Evolutionary conservation across 2,329 filamentous ascomycete species (phyloP), one percentile per base, ranked within the genome.

Genomic region (Alternaria sp.): DNA sequence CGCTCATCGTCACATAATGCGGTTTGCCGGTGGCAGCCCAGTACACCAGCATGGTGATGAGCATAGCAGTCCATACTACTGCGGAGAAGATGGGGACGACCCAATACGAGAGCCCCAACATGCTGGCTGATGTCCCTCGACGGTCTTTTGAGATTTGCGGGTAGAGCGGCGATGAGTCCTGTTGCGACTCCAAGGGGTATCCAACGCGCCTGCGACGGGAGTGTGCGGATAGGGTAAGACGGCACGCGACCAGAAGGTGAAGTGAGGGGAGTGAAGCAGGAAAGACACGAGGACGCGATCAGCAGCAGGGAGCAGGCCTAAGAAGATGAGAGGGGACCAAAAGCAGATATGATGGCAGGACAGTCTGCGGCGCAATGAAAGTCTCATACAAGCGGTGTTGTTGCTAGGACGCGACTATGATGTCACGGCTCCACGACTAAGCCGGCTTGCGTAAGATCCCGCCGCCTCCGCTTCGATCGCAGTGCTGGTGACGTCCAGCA

Each of bases 1-100:
- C 50, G 19, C 82, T 77, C 89, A 93, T 92, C 44, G 87, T 89
- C 3, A 81, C 62, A 73, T 91, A 92, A 66, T 83, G 82, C 2
- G 81, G 83, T n/a, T 81, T 79, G 60, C 90, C 79, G 70, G 87
- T 80, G 43, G 88, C 77, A 64, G 86, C 80, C 92, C 92, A 95
- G 79, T 87, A 85, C n/a, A 91, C 83, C 61, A 93, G 83, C 80
- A 93, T 86, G 59, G 86, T 88, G 25, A 93, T 83, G 15, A 94
- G 85, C 77, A 89, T 93, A 65, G 84, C 86, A 30, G 78, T 75
- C 80, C 79, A 82, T 67, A 80, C 74, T 53, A 77, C 59, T 68
- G 88, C 86, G 51, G 90, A 89, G 68, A 93, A 84, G 64, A 93
- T 82, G 68, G 92, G 92, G 32, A 93, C 84, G 61, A 90, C 80